A percentile compares a stretch with the other conserved stretches of the same genome.
These are phyloP conservation scores for Cyclaneusma minus DNA, from an alignment of 2,329 filamentous ascomycete genomes.

Conservation along the genomic window DNA sequence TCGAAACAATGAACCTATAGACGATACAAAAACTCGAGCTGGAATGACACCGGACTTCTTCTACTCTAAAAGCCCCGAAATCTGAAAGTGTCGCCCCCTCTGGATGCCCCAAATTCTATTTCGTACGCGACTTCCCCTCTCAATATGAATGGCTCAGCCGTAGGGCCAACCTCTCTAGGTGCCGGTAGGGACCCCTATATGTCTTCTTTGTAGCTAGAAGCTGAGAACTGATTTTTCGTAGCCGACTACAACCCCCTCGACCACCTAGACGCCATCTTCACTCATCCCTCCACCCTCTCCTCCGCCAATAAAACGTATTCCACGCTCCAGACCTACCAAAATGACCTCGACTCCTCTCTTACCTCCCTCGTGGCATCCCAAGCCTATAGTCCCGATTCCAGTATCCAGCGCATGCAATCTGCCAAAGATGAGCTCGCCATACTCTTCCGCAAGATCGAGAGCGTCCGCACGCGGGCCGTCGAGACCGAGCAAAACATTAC, in stretches of 20 bases:
- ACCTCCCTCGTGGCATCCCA: conserved; percentile 55
- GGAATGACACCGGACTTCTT: too few relatives aligned
- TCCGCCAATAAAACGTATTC: conserved; percentile 62
- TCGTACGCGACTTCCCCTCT: background rate
- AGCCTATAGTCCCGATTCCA: conserved; percentile 72
- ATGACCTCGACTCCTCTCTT: conserved; percentile 72
- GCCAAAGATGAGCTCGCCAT: conserved; percentile 80
- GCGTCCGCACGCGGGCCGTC: conserved; percentile 73
- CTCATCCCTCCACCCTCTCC: conserved; percentile 70
- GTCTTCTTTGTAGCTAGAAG: conserved; percentile 1
- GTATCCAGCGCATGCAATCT: conserved; percentile 78
- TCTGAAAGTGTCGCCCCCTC: too few relatives aligned
- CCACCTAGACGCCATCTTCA: conserved; percentile 87
- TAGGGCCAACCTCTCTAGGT: conserved; percentile 16
- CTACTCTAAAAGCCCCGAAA: too few relatives aligned
- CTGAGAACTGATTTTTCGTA: conserved; percentile 17
- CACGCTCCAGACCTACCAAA: conserved; percentile 57
- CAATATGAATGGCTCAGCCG: conserved; percentile 16
- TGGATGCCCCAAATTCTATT: background rate
- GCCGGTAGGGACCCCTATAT: conserved; percentile 13
- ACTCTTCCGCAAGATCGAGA: conserved; percentile 90
- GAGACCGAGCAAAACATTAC: conserved; percentile 93
- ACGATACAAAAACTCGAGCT: too few relatives aligned
- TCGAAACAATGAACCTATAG: too few relatives aligned
- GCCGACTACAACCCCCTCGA: conserved; percentile 84